Conservation (phyloP, 2,329 filamentous ascomycete genomes). For the Aspergillus latus region DNA sequence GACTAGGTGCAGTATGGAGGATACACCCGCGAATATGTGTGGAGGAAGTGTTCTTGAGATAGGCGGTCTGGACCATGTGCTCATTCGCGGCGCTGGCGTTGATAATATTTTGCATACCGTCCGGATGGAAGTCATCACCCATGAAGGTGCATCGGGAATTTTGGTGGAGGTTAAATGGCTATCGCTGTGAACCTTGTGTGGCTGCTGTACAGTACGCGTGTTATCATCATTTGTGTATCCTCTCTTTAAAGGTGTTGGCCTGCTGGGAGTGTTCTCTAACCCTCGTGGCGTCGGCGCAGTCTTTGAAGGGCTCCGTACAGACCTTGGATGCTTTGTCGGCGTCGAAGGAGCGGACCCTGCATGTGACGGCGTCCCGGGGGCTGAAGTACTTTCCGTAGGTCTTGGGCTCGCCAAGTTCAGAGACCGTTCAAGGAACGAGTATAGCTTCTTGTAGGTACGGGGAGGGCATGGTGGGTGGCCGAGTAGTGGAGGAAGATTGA, state of each 20-base stretch:
- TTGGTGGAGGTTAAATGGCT: slow-evolving; percentile 27
- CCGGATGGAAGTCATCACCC: slow-evolving; percentile 69
- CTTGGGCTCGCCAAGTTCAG: slow-evolving; percentile 49
- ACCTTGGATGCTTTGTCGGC: slow-evolving; percentile 32
- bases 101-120: slow-evolving; percentile 63
- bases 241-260: slow-evolving; percentile 37
- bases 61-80: slow-evolving; percentile 37
- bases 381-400: slow-evolving; percentile 35
- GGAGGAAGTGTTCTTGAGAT: slow-evolving; percentile 58
- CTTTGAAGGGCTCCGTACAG: slow-evolving; percentile 32
- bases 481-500: slow-evolving; percentile 75
- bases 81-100: slow-evolving; percentile 48
- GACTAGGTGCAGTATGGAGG: slow-evolving; percentile 53
- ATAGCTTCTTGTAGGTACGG: slow-evolving; percentile 79
- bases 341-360: slow-evolving; percentile 39
- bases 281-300: slow-evolving; percentile 29
- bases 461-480: slow-evolving; percentile 76
- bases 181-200: slow-evolving; percentile 17
- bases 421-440: slow-evolving; percentile 73
- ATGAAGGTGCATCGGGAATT: slow-evolving; percentile 54
- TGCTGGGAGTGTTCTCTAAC: slow-evolving; percentile 45
- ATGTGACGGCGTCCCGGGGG: slow-evolving; percentile 33
- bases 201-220: slow-evolving; percentile 24
- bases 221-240: slow-evolving; percentile 32
- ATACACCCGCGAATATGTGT: slow-evolving; percentile 72